Evolutionary conservation across 2,329 filamentous ascomycete species (phyloP), one percentile per base, ranked within the genome.

Genomic region (Epichloe baconii): DNA sequence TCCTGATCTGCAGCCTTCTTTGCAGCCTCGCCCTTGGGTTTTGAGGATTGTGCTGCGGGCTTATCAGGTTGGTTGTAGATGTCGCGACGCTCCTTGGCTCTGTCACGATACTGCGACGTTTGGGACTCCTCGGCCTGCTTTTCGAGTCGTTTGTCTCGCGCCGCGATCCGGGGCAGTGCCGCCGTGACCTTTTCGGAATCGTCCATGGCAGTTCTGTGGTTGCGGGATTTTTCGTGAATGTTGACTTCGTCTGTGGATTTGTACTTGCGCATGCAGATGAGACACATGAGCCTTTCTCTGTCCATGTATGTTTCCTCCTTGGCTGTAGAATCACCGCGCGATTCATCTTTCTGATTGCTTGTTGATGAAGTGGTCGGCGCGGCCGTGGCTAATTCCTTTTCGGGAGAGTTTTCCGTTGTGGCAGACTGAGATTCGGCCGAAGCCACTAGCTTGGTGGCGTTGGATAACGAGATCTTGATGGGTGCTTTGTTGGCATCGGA

Each of bases 61-160:
- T 76, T 79, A 48, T 69, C 76, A 3, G 77, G 79, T 59, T 83
- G 82, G 51, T 75, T 79, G 61, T 80, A 81, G 1, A 75, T 78
- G 53, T 77, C 65, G 7, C 84, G 75, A 17, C 84, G 75, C 63
- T 86, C 82, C 58, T 78, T 81, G 5, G 84, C 84, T 36, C 84
- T 74, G 60, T 88, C 84, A 23, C 80, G 75, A 61, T 84, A 85
- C 56, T 71, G 71, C 52, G 57, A 59, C 14, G 21, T 34, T 19
- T 49, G 49, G 3, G 46, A 37, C 5, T 54, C 49, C 42, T 61
- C 58, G 2, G 52, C 58, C 54, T 61, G 64, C 55, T 64, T 68
- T 58, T 61, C 59, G 37, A 57, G 61, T 48, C 57, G 61, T 61
- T 64, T 66, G 62, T 76, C 61, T 49, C 66, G 55, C 50, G 66